Conservation (phyloP, 768 basidiomycete species). For the Pisolithus tinctorius region DNA sequence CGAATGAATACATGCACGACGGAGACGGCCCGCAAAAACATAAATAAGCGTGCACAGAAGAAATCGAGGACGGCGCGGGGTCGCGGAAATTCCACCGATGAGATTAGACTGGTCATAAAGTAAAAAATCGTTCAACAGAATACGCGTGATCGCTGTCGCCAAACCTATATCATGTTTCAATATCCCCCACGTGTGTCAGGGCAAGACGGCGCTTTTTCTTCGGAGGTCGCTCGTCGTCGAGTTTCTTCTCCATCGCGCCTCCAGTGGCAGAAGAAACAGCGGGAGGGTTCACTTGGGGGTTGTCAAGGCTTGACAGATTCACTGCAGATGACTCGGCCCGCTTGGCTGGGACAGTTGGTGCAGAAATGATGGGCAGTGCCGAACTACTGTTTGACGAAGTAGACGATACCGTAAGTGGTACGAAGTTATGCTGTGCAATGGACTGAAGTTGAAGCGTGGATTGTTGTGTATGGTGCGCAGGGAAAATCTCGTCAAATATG, state of each 20-base stretch:
- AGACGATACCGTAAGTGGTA: constrained; percentile 44
- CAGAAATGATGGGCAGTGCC: constrained; percentile 25
- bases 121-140: neutral
- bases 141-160: neutral
- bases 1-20: constrained; percentile 16
- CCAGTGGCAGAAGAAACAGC: constrained; percentile 7
- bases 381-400: constrained; percentile 29
- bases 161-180: constrained; percentile 23
- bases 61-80: too few species aligned
- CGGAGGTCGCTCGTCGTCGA: constrained; percentile 46
- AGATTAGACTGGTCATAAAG: constrained; percentile 7
- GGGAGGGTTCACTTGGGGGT: constrained; percentile 12
- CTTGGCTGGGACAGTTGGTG: constrained; percentile 28
- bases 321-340: constrained; percentile 19
- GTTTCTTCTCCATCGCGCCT: constrained; percentile 4
- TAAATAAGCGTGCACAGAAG: neutral
- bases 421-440: constrained; percentile 79
- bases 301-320: constrained; percentile 17
- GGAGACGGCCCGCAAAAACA: neutral
- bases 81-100: neutral
- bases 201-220: constrained; percentile 86
- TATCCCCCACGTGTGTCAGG: constrained; percentile 61
- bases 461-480: constrained; percentile 85
- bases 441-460: constrained; percentile 85
- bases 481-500: constrained; percentile 90